Evolutionary conservation across 192 early-diverging fungal genomes (phyloP).

Genomic region (Backusella tarrabulga): DNA sequence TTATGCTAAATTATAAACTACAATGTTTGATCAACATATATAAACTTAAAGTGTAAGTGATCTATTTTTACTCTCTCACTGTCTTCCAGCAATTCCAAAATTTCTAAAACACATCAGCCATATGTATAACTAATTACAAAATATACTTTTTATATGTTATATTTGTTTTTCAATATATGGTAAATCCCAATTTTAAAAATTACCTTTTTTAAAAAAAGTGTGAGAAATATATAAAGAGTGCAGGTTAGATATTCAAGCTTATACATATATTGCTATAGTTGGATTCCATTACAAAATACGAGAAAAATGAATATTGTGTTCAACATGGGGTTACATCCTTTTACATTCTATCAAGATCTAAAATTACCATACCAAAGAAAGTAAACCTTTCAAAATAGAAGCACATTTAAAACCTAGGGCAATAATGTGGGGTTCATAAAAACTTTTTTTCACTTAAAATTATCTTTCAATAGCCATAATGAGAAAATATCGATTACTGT

Average conservation of each 20-base stretch:
- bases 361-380: background rate
- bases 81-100: background rate
- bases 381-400: background rate
- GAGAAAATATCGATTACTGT: background rate
- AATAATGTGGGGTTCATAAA: background rate
- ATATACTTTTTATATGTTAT: background rate
- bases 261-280: background rate
- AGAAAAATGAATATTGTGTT: background rate
- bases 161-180: background rate
- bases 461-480: background rate
- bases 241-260: background rate
- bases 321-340: background rate
- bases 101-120: background rate
- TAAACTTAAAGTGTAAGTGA: background rate
- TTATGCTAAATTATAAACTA: no score
- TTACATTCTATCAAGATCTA: background rate
- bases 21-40: background rate
- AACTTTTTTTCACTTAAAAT: background rate
- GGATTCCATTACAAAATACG: background rate
- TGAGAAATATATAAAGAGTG: background rate
- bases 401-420: background rate
- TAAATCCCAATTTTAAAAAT: background rate
- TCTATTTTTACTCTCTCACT: background rate
- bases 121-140: background rate
- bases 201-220: background rate